Base-by-base conservation (phyloP, 2,329 filamentous ascomycete genomes). In the Aureobasidium namibiae region DNA sequence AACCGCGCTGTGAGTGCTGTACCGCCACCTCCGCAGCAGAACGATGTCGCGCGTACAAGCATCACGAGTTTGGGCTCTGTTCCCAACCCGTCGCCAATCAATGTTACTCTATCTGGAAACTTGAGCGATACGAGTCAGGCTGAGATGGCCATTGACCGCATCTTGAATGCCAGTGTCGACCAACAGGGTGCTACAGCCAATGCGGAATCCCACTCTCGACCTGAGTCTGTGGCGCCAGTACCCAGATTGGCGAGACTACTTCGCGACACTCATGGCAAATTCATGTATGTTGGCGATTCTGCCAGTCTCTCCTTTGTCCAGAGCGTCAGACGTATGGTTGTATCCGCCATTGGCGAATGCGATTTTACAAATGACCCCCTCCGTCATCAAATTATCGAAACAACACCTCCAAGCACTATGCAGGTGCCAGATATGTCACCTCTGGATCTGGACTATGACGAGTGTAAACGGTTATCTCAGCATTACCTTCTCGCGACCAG, bases 271-370 rank as follows among this genome's bases (percentile, higher is more conserved):
- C 76, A 80, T 61, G 78, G 78, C 6, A 80, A 80, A 59, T 75
- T 79, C 52, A 80, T 81, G 65, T 81, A 80, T 63, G 77, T 81
- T 29, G 79, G 79, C 14, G 79, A 81, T 61, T 80, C 77, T 38
- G 78, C 78, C 34, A 79, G 78, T 49, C 67, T 81, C 48, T 80
- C 78, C 0, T 80, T 80, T 56, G 64, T 80, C 36, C 78, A 80
- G 64, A 80, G 76, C 57, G 77, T 81, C 14, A 75, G 78, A 34
- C 75, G 79, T 45, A 71, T 81, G 6, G 75, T 80, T 8, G 75
- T 50, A 3, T 41, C 52, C 4, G 52, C 60, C n/a, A 56, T 57
- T 24, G 60, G 60, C 16, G 60, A 61, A 3, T 61, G 60, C 31
- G 60, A 61, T 14, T 61, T 61, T 31, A 61, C 60, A 0, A 61